Evolutionary conservation across 2,329 filamentous ascomycete species (phyloP), one percentile per base, ranked within the genome.

Genomic region (Huntiella abstrusa): DNA sequence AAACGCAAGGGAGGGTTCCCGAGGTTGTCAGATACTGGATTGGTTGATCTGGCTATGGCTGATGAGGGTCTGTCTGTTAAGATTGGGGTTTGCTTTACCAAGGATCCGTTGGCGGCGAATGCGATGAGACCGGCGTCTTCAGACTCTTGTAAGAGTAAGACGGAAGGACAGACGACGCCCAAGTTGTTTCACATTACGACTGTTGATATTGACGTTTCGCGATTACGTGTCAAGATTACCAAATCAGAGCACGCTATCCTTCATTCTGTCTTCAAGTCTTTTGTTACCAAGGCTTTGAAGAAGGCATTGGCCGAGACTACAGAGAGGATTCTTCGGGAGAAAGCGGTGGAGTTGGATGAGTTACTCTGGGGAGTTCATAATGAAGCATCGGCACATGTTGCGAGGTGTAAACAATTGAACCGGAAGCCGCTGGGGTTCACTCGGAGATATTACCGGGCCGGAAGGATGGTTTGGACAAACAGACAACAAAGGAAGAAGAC

Each of bases 1-100:
- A 91, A 91, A 67, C 83, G 80, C 65, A 96, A 98, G 74, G 68
- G 86, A 56, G 88, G 91, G 6, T 95, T 95, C 69, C 88, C 87
- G 3, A 73, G 78, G 11, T 69, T 96, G 60, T 86, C 76, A 13
- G 91, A 98, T 59, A 82, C 75, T 40, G 91, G 91, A 66, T 70
- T 96, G 32, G 78, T 82, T 64, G 87, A 96, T 59, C 77, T 98
- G 55, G 75, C 86, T 57, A 73, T 98, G 46, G 83, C 82, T 19
- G 91, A 87, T 32, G 74, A 81, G 38, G 91, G 91, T 33, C 80
- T 98, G 60, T 82, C 80, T 56, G 22, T 43, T 34, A 28, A 33
- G 28, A 43, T 43, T 34, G 41, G 41, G 8, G 32, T 43, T 34
- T 43, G 41, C 32, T 94, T 96, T 5, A 74, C 79, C 58, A 70